Base-by-base conservation (phyloP, 2,329 filamentous ascomycete genomes). In the Knoxdaviesia proteae region DNA sequence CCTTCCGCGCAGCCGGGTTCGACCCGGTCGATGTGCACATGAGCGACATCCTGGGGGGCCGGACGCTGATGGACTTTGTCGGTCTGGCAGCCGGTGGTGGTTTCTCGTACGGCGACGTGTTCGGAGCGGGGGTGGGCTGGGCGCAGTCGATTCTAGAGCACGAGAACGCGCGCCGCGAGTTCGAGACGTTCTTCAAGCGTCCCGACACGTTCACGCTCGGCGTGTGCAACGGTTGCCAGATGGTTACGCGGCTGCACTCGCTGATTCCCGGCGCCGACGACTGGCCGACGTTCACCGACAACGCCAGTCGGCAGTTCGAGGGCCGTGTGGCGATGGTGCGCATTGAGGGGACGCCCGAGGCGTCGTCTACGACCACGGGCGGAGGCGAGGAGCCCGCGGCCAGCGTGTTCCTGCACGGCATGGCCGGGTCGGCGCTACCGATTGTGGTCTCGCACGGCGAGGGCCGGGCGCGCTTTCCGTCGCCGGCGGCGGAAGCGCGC, bases 161-260 rank as follows among this genome's bases (percentile, higher is more conserved):
- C 61, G 71, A 79, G 45, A 78, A 79, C 37, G 69, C 71, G 2
- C 75, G 86, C 37, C 67, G 69, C 45, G 81, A 88, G 51, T 94
- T 96, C 62, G 66, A 80, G 52, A 61, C 65, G 40, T 96, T 94
- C 70, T 96, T 96, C 63, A 70, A 77, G 49, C 75, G 90, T 32
- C 72, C 77, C 5, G 84, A 94, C 56, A 96, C 90, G 0, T 96
- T 98, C 59, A 69, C 84, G 0, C 70, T 98, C 1, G 90, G 90
- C 51, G 84, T 96, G 34, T 96, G 90, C 70, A 98, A 98, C 57
- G 90, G 90, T 41, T 96, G 90, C 56, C 90, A 98, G 60, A 93
- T 96, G 74, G 66, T 96, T 36, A 81, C 80, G 5, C 76, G 84
- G 41, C 58, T 61, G 60, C 84, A 84, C 54, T 75, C 80, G 46